A percentile compares a stretch with the other conserved stretches of the same genome.
Evolutionary conservation across 306 rosid genomes (phyloP).

Genomic region (Parietaria judaica): DNA sequence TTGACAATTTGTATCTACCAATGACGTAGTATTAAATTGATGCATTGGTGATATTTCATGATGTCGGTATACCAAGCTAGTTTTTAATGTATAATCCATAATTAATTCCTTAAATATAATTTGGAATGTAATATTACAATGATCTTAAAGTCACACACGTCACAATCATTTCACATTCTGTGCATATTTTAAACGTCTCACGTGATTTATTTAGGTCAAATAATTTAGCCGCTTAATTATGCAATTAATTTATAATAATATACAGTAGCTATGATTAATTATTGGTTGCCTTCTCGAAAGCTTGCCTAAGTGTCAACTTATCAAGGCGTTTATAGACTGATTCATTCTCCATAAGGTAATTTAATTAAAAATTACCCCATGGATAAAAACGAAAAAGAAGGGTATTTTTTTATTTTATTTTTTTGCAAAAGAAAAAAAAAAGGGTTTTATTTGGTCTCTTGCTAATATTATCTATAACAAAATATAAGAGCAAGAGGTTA

Average conservation of each 20-base stretch:
- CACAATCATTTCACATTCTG: constrained; percentile 22
- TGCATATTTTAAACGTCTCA: constrained; percentile 10
- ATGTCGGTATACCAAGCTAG: constrained; percentile 10
- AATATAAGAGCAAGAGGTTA: no score
- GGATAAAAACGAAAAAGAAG: no score
- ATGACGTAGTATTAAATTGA: constrained; percentile 13
- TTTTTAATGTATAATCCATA: background rate
- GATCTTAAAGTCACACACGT: constrained; percentile 14
- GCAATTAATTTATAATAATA: background rate
- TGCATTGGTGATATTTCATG: constrained; percentile 2
- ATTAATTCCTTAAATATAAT: background rate
- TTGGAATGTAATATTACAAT: background rate
- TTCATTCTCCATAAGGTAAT: background rate
- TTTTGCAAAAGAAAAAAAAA: no score
- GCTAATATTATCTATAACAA: no score
- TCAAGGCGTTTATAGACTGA: constrained; percentile 3
- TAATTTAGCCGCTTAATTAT: constrained; percentile 9
- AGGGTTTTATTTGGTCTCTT: no score
- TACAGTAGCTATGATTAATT: background rate
- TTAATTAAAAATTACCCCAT: background rate
- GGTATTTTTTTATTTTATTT: no score
- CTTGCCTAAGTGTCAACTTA: background rate
- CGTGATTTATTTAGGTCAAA: constrained; percentile 15
- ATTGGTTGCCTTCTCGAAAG: background rate
- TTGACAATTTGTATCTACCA: constrained; percentile 22